Evolutionary conservation across 345 rosid genomes (phyloP).

Genomic region (Reutealis trisperma): DNA sequence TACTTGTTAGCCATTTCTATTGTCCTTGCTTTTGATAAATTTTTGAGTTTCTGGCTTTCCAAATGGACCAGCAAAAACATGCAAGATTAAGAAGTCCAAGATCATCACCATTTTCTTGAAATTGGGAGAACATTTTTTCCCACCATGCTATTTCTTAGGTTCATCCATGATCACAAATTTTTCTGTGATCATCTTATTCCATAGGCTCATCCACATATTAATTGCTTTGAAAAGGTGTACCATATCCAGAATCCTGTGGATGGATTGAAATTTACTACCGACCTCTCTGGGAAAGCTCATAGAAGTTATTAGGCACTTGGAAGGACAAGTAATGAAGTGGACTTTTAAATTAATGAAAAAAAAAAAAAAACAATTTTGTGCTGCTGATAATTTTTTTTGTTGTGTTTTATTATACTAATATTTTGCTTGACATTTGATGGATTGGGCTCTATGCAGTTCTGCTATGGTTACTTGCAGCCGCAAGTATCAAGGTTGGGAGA

Average conservation of each 20-base stretch:
- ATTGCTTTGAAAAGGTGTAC: not conserved
- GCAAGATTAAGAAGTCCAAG: no score
- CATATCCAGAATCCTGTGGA: not conserved
- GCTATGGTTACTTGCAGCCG: slow-evolving; percentile 24
- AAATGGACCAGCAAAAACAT: no score
- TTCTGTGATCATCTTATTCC: not conserved
- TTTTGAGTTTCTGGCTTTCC: no score
- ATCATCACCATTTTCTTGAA: no score
- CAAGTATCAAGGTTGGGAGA: slow-evolving; percentile 24
- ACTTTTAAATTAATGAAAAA: not conserved
- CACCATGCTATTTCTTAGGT: no score
- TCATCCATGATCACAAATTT: no score
- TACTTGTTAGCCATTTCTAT: no score
- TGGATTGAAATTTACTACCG: no score
- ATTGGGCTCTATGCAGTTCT: slow-evolving; percentile 11
- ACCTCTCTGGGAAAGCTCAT: not conserved
- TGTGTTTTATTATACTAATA: not conserved
- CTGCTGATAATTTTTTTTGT: not conserved
- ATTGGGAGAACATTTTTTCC: no score
- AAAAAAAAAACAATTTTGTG: not conserved
- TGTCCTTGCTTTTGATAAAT: no score
- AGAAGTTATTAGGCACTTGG: not conserved
- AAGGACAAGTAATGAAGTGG: not conserved
- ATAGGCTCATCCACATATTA: not conserved
- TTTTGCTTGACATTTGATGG: not conserved